These are phyloP conservation scores for Apodospora peruviana DNA, from an alignment of 495 filamentous ascomycete species.

Conservation along the genomic window DNA sequence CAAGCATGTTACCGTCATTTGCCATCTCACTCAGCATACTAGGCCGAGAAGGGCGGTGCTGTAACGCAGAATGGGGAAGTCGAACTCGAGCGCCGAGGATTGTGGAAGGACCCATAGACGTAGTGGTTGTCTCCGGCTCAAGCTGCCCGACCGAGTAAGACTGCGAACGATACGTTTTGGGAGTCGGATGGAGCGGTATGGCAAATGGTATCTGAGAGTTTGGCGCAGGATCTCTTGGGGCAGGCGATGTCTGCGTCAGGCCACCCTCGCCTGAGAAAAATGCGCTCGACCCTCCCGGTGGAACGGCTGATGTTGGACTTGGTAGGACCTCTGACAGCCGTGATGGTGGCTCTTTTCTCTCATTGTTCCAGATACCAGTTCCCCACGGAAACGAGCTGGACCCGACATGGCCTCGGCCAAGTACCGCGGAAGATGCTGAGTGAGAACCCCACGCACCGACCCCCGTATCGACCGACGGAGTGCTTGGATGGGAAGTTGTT, in stretches of 20 bases:
- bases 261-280: constrained; percentile 41
- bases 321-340: constrained; percentile 70
- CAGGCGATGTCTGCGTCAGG: constrained; percentile 36
- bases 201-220: constrained; percentile 76
- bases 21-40: constrained; percentile 80
- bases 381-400: constrained; percentile 64
- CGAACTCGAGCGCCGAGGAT: constrained; percentile 50
- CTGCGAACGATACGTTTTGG: constrained; percentile 89
- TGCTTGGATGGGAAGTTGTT: constrained; percentile 67
- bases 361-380: constrained; percentile 70
- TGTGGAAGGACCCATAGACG: constrained; percentile 35
- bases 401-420: constrained; percentile 55
- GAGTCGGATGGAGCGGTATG: constrained; percentile 85
- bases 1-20: constrained; percentile 62
- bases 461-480: constrained; percentile 63
- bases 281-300: constrained; percentile 39
- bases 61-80: constrained; percentile 56
- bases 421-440: constrained; percentile 37
- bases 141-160: constrained; percentile 95
- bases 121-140: constrained; percentile 60
- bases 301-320: constrained; percentile 64
- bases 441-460: constrained; percentile 55
- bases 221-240: constrained; percentile 35
- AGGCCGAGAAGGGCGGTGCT: constrained; percentile 78
- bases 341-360: constrained; percentile 70